A percentile compares a stretch with the other conserved stretches of the same genome.
Evolutionary conservation across 768 basidiomycete genomes (phyloP).

Genomic region (Coprinopsis cinerea): DNA sequence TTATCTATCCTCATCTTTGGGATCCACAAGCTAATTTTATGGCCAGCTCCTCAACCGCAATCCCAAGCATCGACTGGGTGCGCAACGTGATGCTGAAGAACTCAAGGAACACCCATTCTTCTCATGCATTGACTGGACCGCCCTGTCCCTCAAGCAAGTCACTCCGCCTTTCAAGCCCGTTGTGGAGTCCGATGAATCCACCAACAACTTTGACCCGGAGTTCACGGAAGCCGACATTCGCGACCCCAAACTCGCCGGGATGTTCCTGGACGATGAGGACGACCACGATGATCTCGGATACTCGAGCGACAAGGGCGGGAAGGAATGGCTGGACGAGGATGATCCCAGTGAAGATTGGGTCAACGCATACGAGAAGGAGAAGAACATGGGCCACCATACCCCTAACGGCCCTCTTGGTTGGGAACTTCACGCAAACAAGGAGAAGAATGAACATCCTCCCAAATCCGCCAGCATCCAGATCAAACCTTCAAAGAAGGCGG

Average conservation of each 20-base stretch:
- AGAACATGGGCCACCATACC: conserved; percentile 35
- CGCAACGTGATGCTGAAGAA: conserved; percentile 84
- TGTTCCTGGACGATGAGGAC: conserved; percentile 17
- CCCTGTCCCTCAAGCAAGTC: conserved; percentile 79
- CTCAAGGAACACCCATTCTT: conserved; percentile 97
- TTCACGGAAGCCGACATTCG: conserved; percentile 91
- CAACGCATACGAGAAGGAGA: conserved; percentile 22
- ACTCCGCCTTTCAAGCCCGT: conserved; percentile 97
- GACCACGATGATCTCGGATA: conserved; percentile 4
- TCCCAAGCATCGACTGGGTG: conserved; percentile 95
- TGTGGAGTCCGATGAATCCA: conserved; percentile 97
- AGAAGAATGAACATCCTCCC: conserved; percentile 5
- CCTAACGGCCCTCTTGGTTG: conserved; percentile 78
- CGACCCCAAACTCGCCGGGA: conserved; percentile 43
- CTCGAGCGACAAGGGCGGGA: not conserved
- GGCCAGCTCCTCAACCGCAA: conserved; percentile 91
- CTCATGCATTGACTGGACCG: conserved; percentile 84
- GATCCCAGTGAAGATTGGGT: conserved; percentile 75
- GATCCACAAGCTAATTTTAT: not conserved
- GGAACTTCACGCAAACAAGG: conserved; percentile 23
- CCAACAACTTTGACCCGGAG: conserved; percentile 97
- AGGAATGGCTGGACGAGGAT: conserved; percentile 29
- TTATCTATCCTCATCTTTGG: conserved; percentile 4
- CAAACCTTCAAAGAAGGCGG: conserved; percentile 37
- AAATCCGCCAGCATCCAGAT: conserved; percentile 46